A percentile compares a stretch with the other conserved stretches of the same genome.
Conservation (phyloP, 2,329 filamentous ascomycete species). For the Herpomyces periplanetae region DNA sequence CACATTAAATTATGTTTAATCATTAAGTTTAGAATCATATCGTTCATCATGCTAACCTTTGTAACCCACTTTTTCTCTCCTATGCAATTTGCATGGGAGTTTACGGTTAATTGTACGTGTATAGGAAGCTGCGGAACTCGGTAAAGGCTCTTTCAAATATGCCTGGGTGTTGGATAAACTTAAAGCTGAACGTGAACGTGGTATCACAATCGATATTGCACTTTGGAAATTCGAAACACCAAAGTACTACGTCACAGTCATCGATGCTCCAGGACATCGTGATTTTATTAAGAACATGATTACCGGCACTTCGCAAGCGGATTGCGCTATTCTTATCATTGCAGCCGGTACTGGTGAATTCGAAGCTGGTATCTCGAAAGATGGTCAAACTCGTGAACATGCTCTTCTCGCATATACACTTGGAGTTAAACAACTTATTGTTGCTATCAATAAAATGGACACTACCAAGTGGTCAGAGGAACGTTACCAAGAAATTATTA, state of each 20-base stretch:
- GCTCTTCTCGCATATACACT: slow-evolving; percentile 98
- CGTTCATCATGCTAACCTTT: too few relatives aligned
- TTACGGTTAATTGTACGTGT: too few relatives aligned
- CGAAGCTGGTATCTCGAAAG: slow-evolving; percentile 99
- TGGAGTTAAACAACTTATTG: slow-evolving; percentile 98
- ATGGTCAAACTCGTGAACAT: slow-evolving; percentile 99
- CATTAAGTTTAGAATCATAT: too few relatives aligned
- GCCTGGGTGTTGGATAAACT: slow-evolving; percentile 99
- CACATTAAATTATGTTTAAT: too few relatives aligned
- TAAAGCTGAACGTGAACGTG: slow-evolving; percentile 99
- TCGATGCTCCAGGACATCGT: slow-evolving; percentile 96
- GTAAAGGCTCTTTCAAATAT: slow-evolving; percentile 99
- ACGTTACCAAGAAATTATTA: slow-evolving; percentile 94
- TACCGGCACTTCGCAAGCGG: slow-evolving; percentile 99
- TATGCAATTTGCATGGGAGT: too few relatives aligned
- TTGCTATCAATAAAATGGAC: slow-evolving; percentile 99
- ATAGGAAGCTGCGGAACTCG: slow-evolving; percentile 90
- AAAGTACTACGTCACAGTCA: slow-evolving; percentile 92
- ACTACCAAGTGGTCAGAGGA: slow-evolving; percentile 90
- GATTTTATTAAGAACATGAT: slow-evolving; percentile 99
- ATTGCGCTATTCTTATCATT: slow-evolving; percentile 99
- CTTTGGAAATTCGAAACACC: slow-evolving; percentile 99
- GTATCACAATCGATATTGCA: slow-evolving; percentile 99
- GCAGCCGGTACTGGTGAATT: slow-evolving; percentile 99
- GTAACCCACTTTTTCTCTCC: too few relatives aligned